Conservation (phyloP, 805 yeast genomes). For the Pichia rugopelliculosa region DNA sequence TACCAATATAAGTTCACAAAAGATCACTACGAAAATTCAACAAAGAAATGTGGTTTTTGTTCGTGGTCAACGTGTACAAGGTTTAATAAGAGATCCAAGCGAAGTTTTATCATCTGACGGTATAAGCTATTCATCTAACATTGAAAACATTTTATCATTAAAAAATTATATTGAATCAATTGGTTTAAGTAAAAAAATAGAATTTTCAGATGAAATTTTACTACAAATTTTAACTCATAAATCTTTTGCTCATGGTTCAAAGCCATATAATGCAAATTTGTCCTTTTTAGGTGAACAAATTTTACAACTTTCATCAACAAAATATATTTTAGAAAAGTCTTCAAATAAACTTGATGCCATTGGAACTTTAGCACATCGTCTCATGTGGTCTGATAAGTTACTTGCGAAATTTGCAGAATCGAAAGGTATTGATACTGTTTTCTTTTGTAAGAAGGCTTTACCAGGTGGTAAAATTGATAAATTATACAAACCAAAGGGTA, state of each 20-base stretch:
- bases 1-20: conserved; percentile 1
- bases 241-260: conserved; percentile 85
- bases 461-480: conserved; percentile 29
- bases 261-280: conserved; percentile 85
- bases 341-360: conserved; percentile 29
- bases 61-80: conserved; percentile 54
- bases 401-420: conserved; percentile 46
- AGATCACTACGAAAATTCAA: conserved; percentile 12
- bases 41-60: conserved; percentile 31
- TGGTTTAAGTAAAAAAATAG: conserved; percentile 26
- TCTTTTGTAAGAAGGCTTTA: conserved; percentile 56
- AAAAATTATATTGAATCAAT: conserved; percentile 35
- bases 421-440: conserved; percentile 40
- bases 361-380: conserved; percentile 49
- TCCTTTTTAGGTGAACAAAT: conserved; percentile 64
- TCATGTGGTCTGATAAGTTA: conserved; percentile 41
- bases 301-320: conserved; percentile 42
- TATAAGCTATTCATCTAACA: conserved; percentile 43
- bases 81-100: conserved; percentile 64
- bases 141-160: conserved; percentile 41
- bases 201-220: conserved; percentile 54
- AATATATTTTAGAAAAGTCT: conserved; percentile 29
- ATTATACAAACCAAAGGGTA: conserved; percentile 22
- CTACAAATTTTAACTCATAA: conserved; percentile 88
- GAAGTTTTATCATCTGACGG: conserved; percentile 49